Base-by-base conservation (phyloP, 176 grass and related monocot genomes). In the Triticum turgidum region DNA sequence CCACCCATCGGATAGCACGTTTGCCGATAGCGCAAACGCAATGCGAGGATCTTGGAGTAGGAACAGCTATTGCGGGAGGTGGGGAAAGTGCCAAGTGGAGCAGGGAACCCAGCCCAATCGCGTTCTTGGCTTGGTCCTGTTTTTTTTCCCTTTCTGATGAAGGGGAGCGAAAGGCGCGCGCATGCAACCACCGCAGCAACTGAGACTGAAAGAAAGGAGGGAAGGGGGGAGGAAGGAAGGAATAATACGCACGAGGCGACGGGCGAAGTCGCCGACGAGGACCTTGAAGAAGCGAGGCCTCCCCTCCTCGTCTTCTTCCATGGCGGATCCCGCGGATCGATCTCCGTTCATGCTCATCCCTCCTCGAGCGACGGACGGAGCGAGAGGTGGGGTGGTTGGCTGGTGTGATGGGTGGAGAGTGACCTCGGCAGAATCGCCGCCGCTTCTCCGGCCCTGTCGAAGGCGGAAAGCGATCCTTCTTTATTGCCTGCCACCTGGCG, bases 261-360 rank as follows among this genome's bases (percentile, higher is more conserved):
- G 73, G 73, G 66, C 35, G 67, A 89, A 84, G 65, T 85, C 73
- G 66, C 73, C 82, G 61, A 86, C 8, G 86, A 92, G 73, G 72
- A 89, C 73, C 87, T 92, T 89, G 73, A 82, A 83, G 90, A 91
- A 87, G 9, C 65, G 90, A 71, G 56, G 83, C 83, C 44, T 82
- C 79, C 61, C 82, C 66, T 30, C 56, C 66, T 30, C 58, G 34
- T 64, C 87, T 13, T 65, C 83, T 17, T 68, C 83, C 83, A 86
- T 89, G 72, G 58, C 34, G 24, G 20, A 20, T 32, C 32, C 68
- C 13, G 61, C 45, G 11, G 82, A 80, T 29, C 29, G 45, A 73
- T 68, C 59, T 38, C 69, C 37, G 32, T 71, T 67, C n/a, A 3
- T 54, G 51, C 0, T 54, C 51, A 54, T 54, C 12, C 11, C 45